Evolutionary conservation across 2,329 filamentous ascomycete species (phyloP).

Genomic region (Colletotrichum orchidophilum): DNA sequence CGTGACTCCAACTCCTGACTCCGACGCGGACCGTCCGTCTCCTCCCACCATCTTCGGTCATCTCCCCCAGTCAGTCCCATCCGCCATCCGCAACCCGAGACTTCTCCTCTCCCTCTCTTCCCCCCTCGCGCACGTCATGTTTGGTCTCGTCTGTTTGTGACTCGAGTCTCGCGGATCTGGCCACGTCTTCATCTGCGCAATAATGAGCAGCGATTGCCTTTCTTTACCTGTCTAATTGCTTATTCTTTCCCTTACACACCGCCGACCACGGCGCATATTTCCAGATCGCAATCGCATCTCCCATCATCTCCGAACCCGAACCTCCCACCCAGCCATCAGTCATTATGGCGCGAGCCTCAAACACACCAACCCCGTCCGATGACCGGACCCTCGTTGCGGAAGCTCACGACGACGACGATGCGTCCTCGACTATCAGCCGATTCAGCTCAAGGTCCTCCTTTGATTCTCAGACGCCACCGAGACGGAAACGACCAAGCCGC

Average conservation of each 20-base stretch:
- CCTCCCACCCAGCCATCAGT: neutral
- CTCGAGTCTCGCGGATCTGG: neutral
- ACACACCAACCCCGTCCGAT: conserved; percentile 13
- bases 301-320: neutral
- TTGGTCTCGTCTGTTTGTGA: neutral
- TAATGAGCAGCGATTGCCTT: conserved; percentile 5
- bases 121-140: conserved; percentile 3
- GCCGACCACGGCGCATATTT: neutral
- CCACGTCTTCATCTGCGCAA: neutral
- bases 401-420: conserved; percentile 21
- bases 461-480: conserved; percentile 27
- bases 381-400: conserved; percentile 13
- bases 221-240: neutral
- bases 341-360: conserved; percentile 29
- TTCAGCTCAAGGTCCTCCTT: conserved; percentile 37
- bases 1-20: conserved; percentile 14
- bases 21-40: conserved; percentile 6
- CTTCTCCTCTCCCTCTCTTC: conserved; percentile 12
- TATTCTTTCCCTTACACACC: neutral
- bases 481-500: conserved; percentile 27
- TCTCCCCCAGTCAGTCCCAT: neutral
- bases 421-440: conserved; percentile 33
- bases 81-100: conserved; percentile 6
- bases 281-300: neutral
- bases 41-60: conserved; percentile 14